phyloP scores from a whole-genome alignment of 441 rosid genomes.

The Populus tomentosa region DNA sequence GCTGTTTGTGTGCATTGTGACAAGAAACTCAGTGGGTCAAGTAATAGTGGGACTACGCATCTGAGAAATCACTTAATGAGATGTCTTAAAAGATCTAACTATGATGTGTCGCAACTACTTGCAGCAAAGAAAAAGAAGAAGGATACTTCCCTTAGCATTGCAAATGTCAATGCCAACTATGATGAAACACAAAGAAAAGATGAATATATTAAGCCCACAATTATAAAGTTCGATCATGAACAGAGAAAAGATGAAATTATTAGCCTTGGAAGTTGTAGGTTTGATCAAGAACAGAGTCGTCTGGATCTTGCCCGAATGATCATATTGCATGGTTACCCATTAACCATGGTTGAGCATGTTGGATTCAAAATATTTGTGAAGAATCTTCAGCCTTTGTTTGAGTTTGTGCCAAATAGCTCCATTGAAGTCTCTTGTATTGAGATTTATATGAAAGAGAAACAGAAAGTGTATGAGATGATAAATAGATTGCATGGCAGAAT shows the following conservation, averaged over 20 bases:
- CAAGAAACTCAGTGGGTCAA: conserved; percentile 93
- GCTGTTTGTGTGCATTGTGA: conserved; percentile 90
- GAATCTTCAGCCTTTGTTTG: conserved; percentile 89
- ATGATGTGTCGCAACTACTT: conserved; percentile 76
- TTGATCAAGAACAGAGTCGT: conserved; percentile 70
- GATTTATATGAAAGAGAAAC: conserved; percentile 72
- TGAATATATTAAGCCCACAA: conserved; percentile 52
- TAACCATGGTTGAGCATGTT: conserved; percentile 79
- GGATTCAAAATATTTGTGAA: conserved; percentile 87
- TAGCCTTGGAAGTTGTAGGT: conserved; percentile 61
- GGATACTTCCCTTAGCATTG: conserved; percentile 46
- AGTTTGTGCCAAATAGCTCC: conserved; percentile 47
- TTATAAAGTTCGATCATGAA: conserved; percentile 64
- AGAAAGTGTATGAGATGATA: conserved; percentile 56
- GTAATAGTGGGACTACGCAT: conserved; percentile 96
- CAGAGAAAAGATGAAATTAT: conserved; percentile 65
- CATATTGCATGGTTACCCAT: conserved; percentile 72
- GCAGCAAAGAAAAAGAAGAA: conserved; percentile 71
- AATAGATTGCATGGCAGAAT: conserved; percentile 69
- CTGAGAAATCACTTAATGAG: conserved; percentile 90
- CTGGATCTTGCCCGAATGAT: conserved; percentile 93
- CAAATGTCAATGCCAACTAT: conserved; percentile 48
- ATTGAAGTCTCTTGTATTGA: conserved; percentile 72
- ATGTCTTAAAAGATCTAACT: conserved; percentile 79
- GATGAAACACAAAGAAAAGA: conserved; percentile 69